phyloP scores from a whole-genome alignment of 352 stramenopile species.

The Phytophthora pini region DNA sequence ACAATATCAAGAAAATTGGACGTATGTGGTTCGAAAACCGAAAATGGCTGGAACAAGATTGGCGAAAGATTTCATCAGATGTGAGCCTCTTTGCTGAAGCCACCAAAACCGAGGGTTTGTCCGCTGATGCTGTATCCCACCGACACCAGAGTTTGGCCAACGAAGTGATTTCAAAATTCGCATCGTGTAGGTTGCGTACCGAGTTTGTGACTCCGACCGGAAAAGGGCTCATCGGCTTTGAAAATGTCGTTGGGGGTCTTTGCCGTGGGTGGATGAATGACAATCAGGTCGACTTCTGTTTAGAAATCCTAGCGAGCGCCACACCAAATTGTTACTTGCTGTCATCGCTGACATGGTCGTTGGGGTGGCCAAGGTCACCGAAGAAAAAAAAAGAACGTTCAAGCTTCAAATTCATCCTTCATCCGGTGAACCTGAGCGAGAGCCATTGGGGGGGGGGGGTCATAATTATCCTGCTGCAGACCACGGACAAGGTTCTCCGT shows the following conservation, averaged over 20 bases:
- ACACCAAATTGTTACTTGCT: no score
- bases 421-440: no score
- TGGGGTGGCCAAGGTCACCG: no score
- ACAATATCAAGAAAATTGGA: slow-evolving; percentile 2
- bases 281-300: slow-evolving; percentile 6
- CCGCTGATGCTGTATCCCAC: not conserved
- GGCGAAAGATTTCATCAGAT: slow-evolving; percentile 1
- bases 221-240: slow-evolving; percentile 1
- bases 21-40: slow-evolving; percentile 11
- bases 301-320: not conserved
- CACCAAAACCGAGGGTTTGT: not conserved
- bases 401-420: no score
- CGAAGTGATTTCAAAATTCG: slow-evolving; percentile 12
- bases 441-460: no score
- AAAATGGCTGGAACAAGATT: slow-evolving; percentile 20
- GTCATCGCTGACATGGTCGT: no score
- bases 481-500: no score
- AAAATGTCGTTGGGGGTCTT: slow-evolving; percentile 8
- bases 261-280: slow-evolving; percentile 15
- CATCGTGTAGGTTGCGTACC: not conserved
- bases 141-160: slow-evolving; percentile 1
- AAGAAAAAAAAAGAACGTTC: no score
- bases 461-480: no score
- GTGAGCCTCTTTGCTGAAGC: slow-evolving; percentile 3
- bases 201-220: not conserved